These are phyloP conservation scores for Madurella mycetomatis DNA, from an alignment of 2,329 filamentous ascomycete genomes.

Conservation along the genomic window DNA sequence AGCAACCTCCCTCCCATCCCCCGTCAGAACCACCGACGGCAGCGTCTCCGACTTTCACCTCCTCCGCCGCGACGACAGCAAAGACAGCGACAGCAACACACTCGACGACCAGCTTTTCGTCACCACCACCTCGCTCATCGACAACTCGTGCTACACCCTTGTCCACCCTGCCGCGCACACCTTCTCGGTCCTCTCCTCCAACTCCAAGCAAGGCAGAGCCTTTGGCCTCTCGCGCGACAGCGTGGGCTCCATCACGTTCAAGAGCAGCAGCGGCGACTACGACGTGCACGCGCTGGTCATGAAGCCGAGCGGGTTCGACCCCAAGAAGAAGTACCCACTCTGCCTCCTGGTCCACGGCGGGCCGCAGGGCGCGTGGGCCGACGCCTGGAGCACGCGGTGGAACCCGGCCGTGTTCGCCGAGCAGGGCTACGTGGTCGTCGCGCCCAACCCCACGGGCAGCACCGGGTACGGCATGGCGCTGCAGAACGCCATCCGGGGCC, in stretches of 20 bases:
- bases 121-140: slow-evolving; percentile 63
- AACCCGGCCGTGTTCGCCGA: slow-evolving; percentile 83
- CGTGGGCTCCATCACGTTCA: slow-evolving; percentile 65
- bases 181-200: slow-evolving; percentile 53
- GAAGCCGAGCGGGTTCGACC: slow-evolving; percentile 63
- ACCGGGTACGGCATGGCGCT: slow-evolving; percentile 78
- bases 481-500: slow-evolving; percentile 67
- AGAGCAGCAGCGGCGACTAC: slow-evolving; percentile 58
- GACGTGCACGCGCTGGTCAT: slow-evolving; percentile 67
- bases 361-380: slow-evolving; percentile 70
- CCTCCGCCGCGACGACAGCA: slow-evolving; percentile 42
- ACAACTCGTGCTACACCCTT: slow-evolving; percentile 66
- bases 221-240: slow-evolving; percentile 63
- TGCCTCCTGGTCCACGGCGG: slow-evolving; percentile 79
- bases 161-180: slow-evolving; percentile 44
- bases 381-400: slow-evolving; percentile 79
- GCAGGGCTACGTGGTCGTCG: slow-evolving; percentile 78
- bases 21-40: slow-evolving; percentile 48
- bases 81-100: slow-evolving; percentile 22
- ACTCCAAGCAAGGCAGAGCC: slow-evolving; percentile 58
- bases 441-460: slow-evolving; percentile 78
- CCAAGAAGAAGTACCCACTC: slow-evolving; percentile 70
- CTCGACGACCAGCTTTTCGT: slow-evolving; percentile 49
- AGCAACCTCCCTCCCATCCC: slow-evolving; percentile 44
- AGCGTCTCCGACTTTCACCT: slow-evolving; percentile 50